Conservation (phyloP, 768 basidiomycete genomes). For the Boletus subparvulus region DNA sequence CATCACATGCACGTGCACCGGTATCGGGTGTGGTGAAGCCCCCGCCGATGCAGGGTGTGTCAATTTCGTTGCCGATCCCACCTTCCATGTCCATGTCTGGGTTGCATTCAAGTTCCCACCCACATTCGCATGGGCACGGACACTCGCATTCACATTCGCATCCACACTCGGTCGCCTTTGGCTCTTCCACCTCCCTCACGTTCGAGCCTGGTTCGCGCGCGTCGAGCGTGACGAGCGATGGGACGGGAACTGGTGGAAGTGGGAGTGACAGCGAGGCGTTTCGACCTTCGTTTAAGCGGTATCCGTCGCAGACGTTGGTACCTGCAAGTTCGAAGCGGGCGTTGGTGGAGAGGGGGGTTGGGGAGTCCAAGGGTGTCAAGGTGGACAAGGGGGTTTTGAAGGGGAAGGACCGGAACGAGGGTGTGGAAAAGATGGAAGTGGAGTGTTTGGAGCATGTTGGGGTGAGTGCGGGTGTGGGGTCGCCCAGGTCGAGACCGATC, state of each 20-base stretch:
- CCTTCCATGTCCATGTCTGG: constrained; percentile 17
- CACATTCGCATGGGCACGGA: not conserved
- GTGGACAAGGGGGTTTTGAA: not conserved
- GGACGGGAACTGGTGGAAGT: constrained; percentile 31
- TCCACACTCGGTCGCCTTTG: constrained; percentile 4
- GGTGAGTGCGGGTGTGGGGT: constrained; percentile 19
- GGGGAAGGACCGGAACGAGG: not conserved
- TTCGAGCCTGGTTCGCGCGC: constrained; percentile 28
- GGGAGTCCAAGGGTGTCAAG: constrained; percentile 16
- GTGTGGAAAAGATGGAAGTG: not conserved
- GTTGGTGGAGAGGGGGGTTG: constrained; percentile 35
- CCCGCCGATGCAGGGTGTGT: constrained; percentile 27
- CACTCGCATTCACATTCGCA: constrained; percentile 5
- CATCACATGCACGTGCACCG: not conserved
- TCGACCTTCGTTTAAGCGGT: constrained; percentile 69
- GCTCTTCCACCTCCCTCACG: constrained; percentile 12
- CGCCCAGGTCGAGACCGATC: constrained; percentile 26
- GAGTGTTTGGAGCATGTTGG: not conserved
- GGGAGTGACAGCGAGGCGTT: constrained; percentile 33
- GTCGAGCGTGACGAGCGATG: constrained; percentile 34
- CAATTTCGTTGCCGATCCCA: constrained; percentile 37
- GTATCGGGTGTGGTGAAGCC: constrained; percentile 19
- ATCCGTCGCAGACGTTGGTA: constrained; percentile 72
- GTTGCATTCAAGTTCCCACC: constrained; percentile 6
- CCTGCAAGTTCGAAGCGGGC: constrained; percentile 56